phyloP scores from a whole-genome alignment of 1,139 yeast genomes.

The Saccharomyces hybrid region DNA sequence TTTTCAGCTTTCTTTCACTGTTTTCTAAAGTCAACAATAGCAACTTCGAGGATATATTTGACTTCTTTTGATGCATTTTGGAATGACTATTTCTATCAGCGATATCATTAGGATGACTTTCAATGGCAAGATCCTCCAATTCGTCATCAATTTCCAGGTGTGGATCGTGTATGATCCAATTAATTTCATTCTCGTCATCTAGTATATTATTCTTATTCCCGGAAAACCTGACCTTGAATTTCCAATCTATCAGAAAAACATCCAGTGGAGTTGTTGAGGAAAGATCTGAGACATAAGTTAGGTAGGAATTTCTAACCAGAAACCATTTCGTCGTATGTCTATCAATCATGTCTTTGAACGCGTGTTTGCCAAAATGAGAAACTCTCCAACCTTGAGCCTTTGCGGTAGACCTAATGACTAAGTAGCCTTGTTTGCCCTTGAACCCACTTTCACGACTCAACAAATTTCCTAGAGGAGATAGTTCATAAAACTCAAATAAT shows the following conservation, averaged over 20 bases:
- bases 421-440: slow-evolving; percentile 83
- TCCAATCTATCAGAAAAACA: slow-evolving; percentile 75
- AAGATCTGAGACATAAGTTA: slow-evolving; percentile 79
- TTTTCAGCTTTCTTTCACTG: slow-evolving; percentile 65
- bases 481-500: slow-evolving; percentile 77
- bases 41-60: slow-evolving; percentile 30
- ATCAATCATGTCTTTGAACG: slow-evolving; percentile 74
- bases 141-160: background rate
- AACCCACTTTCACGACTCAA: slow-evolving; percentile 76
- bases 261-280: slow-evolving; percentile 84
- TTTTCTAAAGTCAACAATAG: slow-evolving; percentile 60
- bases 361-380: slow-evolving; percentile 75
- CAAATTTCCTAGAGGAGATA: slow-evolving; percentile 80
- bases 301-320: slow-evolving; percentile 72
- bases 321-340: slow-evolving; percentile 93
- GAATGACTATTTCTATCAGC: background rate
- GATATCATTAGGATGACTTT: background rate
- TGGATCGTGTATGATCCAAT: background rate
- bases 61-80: slow-evolving; percentile 15
- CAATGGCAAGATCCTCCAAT: background rate
- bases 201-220: slow-evolving; percentile 34
- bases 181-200: slow-evolving; percentile 25
- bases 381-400: slow-evolving; percentile 93
- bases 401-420: slow-evolving; percentile 75
- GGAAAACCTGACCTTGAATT: slow-evolving; percentile 50